These are phyloP conservation scores for Alternaria metachromatica DNA, from an alignment of 2,329 filamentous ascomycete species.

Conservation along the genomic window DNA sequence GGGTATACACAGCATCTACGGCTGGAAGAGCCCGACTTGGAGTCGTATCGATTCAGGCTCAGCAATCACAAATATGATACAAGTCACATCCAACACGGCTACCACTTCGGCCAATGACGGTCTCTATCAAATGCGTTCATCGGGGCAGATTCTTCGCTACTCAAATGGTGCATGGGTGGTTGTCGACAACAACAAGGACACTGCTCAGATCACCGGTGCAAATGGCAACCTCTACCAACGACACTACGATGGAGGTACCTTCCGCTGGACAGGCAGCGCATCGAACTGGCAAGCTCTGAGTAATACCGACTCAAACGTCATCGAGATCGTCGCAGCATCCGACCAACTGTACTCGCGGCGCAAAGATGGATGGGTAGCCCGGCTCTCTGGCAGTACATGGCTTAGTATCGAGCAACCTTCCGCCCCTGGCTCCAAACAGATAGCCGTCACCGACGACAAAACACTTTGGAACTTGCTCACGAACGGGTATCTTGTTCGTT, in stretches of 20 bases:
- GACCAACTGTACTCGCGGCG: slow-evolving; percentile 38
- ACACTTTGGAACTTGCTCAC: slow-evolving; percentile 36
- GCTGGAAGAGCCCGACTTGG: slow-evolving; percentile 38
- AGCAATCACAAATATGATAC: slow-evolving; percentile 21
- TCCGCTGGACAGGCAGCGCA: slow-evolving; percentile 24
- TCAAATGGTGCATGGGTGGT: slow-evolving; percentile 24
- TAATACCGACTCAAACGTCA: slow-evolving; percentile 25
- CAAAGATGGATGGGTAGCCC: slow-evolving; percentile 38
- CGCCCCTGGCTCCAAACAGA: slow-evolving; percentile 20
- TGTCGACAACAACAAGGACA: slow-evolving; percentile 35
- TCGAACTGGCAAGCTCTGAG: slow-evolving; percentile 33
- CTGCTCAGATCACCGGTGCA: slow-evolving; percentile 35
- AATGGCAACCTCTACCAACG: slow-evolving; percentile 34
- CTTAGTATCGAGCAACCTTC: slow-evolving; percentile 31
- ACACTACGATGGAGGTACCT: slow-evolving; percentile 36
- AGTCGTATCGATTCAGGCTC: slow-evolving; percentile 28
- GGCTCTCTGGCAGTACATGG: slow-evolving; percentile 33
- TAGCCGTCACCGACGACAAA: slow-evolving; percentile 33
- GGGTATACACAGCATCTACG: slow-evolving; percentile 36
- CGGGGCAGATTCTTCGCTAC: slow-evolving; percentile 33
- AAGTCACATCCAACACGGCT: slow-evolving; percentile 22
- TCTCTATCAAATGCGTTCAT: slow-evolving; percentile 36
- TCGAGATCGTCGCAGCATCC: slow-evolving; percentile 36
- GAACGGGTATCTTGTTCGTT: slow-evolving; percentile 35
- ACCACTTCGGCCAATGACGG: slow-evolving; percentile 22